Evolutionary conservation across 495 filamentous ascomycete species (phyloP).

Genomic region (Podospora tetraspora): DNA sequence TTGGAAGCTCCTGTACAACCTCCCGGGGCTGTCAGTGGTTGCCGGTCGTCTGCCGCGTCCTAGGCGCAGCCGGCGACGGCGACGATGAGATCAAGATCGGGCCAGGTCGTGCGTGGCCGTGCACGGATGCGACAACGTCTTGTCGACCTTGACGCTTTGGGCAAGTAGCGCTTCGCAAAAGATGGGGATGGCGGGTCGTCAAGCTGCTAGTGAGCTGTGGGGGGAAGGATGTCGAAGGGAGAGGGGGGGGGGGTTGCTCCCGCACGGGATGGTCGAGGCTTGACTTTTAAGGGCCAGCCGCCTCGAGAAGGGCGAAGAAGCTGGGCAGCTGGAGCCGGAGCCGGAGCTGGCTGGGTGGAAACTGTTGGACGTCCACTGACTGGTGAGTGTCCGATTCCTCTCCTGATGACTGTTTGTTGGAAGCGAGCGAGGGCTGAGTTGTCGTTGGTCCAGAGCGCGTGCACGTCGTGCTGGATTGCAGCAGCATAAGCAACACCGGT

Average conservation of each 20-base stretch:
- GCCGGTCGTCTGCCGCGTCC: slow-evolving; percentile 14
- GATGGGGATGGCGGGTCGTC: slow-evolving; percentile 1
- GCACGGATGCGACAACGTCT: slow-evolving; percentile 14
- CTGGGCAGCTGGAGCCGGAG: slow-evolving; percentile 11
- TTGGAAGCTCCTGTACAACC: slow-evolving; percentile 35
- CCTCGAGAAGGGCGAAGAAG: background rate
- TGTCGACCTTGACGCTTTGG: slow-evolving; percentile 8
- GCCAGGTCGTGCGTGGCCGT: slow-evolving; percentile 19
- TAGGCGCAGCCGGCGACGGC: slow-evolving; percentile 19
- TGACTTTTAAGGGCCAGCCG: slow-evolving; percentile 12
- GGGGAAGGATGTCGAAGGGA: background rate
- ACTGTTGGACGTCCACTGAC: background rate
- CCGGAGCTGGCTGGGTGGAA: background rate
- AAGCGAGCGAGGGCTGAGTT: background rate
- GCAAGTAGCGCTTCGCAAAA: slow-evolving; percentile 8
- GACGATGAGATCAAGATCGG: slow-evolving; percentile 25
- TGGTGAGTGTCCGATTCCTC: slow-evolving; percentile 9
- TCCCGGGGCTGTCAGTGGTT: slow-evolving; percentile 24
- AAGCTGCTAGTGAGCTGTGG: slow-evolving; percentile 8
- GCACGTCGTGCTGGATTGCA: slow-evolving; percentile 23
- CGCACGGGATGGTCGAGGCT: slow-evolving; percentile 14
- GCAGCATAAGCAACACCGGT: slow-evolving; percentile 25
- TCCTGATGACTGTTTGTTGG: background rate
- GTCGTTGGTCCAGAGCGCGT: slow-evolving; percentile 2
- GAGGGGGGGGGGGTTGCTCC: slow-evolving; percentile 3